A percentile compares a stretch with the other conserved stretches of the same genome.
These are phyloP conservation scores for Citrus glauca DNA, from an alignment of 345 rosid genomes.

Conservation along the genomic window DNA sequence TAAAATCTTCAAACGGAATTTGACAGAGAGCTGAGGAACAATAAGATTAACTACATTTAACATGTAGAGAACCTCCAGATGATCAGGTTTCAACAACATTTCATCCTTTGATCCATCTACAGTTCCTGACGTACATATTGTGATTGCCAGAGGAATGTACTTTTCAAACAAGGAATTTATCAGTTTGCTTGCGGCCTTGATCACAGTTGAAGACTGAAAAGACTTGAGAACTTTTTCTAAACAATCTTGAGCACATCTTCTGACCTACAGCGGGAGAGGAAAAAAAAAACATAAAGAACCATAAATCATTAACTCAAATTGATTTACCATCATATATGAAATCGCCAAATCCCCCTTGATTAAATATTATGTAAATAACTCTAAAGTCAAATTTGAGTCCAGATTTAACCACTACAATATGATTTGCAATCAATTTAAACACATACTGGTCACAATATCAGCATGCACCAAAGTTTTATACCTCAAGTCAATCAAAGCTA, in stretches of 20 bases:
- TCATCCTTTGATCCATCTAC: constrained; percentile 46
- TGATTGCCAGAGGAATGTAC: constrained; percentile 34
- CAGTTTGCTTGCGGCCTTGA: constrained; percentile 60
- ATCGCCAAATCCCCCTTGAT: not conserved
- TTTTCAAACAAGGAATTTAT: constrained; percentile 43
- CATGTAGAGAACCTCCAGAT: constrained; percentile 67
- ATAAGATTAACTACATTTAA: constrained; percentile 60
- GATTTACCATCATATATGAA: not conserved
- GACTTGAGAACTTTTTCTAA: constrained; percentile 56
- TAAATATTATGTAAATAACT: constrained; percentile 1
- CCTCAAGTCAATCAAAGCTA: not conserved
- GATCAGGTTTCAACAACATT: constrained; percentile 33
- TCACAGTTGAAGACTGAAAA: constrained; percentile 37
- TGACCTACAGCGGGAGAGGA: constrained; percentile 40
- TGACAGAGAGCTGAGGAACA: constrained; percentile 46
- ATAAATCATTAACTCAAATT: constrained; percentile 2
- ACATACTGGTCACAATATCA: not conserved
- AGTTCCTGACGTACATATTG: constrained; percentile 25
- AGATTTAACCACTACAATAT: not conserved
- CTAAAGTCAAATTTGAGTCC: not conserved
- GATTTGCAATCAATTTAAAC: not conserved
- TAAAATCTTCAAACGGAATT: constrained; percentile 45
- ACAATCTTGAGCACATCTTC: constrained; percentile 80
- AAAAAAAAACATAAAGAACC: not conserved
- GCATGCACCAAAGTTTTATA: not conserved